These are phyloP conservation scores for Emericellopsis atlantica DNA, from an alignment of 2,329 filamentous ascomycete genomes.

Conservation along the genomic window DNA sequence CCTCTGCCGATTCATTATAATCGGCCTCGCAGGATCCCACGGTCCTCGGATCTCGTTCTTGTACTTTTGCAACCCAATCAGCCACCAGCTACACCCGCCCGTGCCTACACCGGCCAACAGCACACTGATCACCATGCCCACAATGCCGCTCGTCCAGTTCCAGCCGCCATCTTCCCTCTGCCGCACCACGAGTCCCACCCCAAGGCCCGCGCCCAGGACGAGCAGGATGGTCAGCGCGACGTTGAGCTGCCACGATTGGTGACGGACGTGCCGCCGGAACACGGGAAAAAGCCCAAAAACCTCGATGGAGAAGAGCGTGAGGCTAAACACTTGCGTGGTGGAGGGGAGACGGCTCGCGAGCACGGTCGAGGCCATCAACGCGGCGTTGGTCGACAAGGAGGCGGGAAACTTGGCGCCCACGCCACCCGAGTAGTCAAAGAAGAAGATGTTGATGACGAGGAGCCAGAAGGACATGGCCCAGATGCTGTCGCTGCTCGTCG, in stretches of 20 bases:
- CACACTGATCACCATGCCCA: constrained; percentile 67
- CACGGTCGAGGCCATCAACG: constrained; percentile 91
- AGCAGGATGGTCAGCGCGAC: constrained; percentile 62
- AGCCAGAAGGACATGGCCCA: constrained; percentile 96
- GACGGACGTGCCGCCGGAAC: constrained; percentile 76
- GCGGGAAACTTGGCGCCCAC: constrained; percentile 53
- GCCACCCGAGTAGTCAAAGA: constrained; percentile 85
- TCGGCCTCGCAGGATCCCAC: constrained; percentile 89
- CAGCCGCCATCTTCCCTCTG: constrained; percentile 25
- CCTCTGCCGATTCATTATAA: constrained; percentile 57
- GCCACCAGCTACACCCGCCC: constrained; percentile 94
- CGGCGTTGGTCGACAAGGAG: constrained; percentile 82
- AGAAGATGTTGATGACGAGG: constrained; percentile 90
- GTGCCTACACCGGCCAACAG: constrained; percentile 65
- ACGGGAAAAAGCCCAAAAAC: constrained; percentile 97
- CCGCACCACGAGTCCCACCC: constrained; percentile 53
- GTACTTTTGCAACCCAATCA: constrained; percentile 94
- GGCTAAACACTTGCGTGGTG: constrained; percentile 86
- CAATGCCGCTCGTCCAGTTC: constrained; percentile 43
- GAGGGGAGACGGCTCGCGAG: constrained; percentile 79
- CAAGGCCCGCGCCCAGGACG: constrained; percentile 67
- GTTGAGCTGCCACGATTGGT: constrained; percentile 73
- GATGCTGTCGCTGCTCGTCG: constrained; percentile 87
- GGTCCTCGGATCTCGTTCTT: constrained; percentile 98
- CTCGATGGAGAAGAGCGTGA: constrained; percentile 93